Percentiles rank a stretch among this genome's conserved stretches.
Conservation (phyloP, 1,284 basidiomycete species). For the Inonotus obliquus region DNA sequence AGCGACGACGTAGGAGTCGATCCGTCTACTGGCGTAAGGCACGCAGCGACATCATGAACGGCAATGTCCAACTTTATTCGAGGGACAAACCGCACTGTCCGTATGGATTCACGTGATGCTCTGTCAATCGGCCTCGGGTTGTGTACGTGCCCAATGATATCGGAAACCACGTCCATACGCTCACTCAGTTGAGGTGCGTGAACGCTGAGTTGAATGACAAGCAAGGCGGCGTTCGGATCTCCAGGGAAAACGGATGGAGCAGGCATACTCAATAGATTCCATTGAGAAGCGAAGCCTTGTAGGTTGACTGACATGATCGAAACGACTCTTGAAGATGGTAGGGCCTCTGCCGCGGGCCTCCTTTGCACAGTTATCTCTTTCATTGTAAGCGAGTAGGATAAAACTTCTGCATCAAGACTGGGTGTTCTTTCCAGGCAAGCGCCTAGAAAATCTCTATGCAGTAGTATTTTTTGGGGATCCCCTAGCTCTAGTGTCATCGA, state of each 20-base stretch:
- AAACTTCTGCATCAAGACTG: conserved; percentile 41
- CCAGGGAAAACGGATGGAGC: conserved; percentile 47
- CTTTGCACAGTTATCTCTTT: conserved; percentile 34
- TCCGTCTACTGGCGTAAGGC: conserved; percentile 6
- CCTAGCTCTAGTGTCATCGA: conserved; percentile 35
- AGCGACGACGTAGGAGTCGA: conserved; percentile 1
- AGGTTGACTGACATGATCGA: conserved; percentile 40
- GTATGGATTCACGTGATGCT: conserved; percentile 40
- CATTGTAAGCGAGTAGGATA: conserved; percentile 39
- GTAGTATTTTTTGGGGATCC: conserved; percentile 36
- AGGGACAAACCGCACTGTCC: conserved; percentile 10
- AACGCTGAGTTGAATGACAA: conserved; percentile 47
- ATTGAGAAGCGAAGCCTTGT: conserved; percentile 48
- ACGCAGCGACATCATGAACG: conserved; percentile 14
- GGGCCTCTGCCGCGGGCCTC: conserved; percentile 1
- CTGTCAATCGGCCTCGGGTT: conserved; percentile 13
- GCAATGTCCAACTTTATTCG: conserved; percentile 10
- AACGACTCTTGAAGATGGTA: conserved; percentile 36
- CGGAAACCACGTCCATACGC: conserved; percentile 44
- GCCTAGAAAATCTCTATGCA: conserved; percentile 54
- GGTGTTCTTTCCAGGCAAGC: conserved; percentile 28
- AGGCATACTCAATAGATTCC: conserved; percentile 51
- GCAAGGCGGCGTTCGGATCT: conserved; percentile 54
- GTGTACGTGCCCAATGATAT: conserved; percentile 32
- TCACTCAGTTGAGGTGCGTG: conserved; percentile 47